These are phyloP conservation scores for Diaporthe velutina DNA, from an alignment of 2,329 filamentous ascomycete genomes.

Conservation along the genomic window DNA sequence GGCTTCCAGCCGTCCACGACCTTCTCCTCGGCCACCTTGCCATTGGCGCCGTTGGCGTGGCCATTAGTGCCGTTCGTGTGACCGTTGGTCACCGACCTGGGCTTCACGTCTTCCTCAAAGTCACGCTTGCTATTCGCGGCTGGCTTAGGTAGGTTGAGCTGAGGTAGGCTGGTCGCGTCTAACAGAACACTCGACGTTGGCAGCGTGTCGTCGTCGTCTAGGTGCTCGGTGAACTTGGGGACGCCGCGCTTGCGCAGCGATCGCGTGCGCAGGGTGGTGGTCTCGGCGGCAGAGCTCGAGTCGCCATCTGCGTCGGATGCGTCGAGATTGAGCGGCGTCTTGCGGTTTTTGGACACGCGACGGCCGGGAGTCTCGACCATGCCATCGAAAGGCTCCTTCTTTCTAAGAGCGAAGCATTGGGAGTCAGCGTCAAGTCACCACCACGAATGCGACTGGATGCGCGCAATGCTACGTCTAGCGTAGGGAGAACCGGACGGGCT, in stretches of 20 bases:
- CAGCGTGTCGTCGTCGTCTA: conserved; percentile 58
- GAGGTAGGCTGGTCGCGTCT: conserved; percentile 36
- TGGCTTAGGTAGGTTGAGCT: not conserved
- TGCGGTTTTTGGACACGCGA: conserved; percentile 60
- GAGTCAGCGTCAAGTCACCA: not conserved
- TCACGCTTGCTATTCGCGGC: not conserved
- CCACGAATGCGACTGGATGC: not conserved
- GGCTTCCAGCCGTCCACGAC: conserved; percentile 70
- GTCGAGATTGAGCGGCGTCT: conserved; percentile 61
- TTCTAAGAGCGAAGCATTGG: conserved; percentile 53
- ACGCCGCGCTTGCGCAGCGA: conserved; percentile 59
- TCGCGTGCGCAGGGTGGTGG: conserved; percentile 45
- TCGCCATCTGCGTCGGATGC: conserved; percentile 63
- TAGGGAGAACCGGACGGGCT: no score
- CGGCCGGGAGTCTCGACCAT: conserved; percentile 71
- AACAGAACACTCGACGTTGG: conserved; percentile 45
- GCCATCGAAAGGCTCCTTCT: conserved; percentile 72
- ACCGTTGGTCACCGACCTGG: conserved; percentile 40
- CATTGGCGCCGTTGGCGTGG: conserved; percentile 46
- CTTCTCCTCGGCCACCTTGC: conserved; percentile 47
- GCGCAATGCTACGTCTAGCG: not conserved
- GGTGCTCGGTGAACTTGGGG: conserved; percentile 63
- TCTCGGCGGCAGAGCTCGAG: conserved; percentile 62
- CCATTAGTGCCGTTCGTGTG: conserved; percentile 47
- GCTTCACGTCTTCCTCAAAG: conserved; percentile 3